These are phyloP conservation scores for Penicillium alfredii DNA, from an alignment of 495 filamentous ascomycete species.

Conservation along the genomic window DNA sequence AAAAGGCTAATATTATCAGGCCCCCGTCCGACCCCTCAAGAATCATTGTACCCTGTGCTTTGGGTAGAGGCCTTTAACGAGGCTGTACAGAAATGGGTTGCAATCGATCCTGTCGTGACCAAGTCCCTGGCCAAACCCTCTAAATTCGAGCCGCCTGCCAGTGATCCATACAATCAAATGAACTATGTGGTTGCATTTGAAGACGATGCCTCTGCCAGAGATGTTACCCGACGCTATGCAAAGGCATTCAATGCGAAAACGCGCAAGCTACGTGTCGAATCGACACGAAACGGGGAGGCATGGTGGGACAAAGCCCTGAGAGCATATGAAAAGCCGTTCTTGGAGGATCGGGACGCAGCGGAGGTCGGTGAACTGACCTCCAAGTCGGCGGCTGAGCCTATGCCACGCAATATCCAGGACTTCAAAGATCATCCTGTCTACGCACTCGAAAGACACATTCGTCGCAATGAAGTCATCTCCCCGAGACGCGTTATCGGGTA, in stretches of 20 bases:
- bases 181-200: constrained; percentile 85
- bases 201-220: constrained; percentile 62
- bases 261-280: constrained; percentile 66
- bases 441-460: constrained; percentile 83
- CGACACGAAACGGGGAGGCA: constrained; percentile 52
- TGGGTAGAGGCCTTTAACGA: constrained; percentile 91
- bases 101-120: constrained; percentile 81
- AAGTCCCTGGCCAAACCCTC: constrained; percentile 64
- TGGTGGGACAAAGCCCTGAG: constrained; percentile 68
- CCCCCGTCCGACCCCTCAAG: constrained; percentile 17
- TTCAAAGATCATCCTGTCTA: constrained; percentile 92
- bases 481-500: constrained; percentile 70
- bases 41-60: constrained; percentile 72
- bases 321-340: constrained; percentile 50
- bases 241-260: constrained; percentile 88
- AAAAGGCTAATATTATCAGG: constrained; percentile 11
- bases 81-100: constrained; percentile 82
- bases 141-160: constrained; percentile 74
- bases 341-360: constrained; percentile 67
- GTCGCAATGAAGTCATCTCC: constrained; percentile 70
- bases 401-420: constrained; percentile 84
- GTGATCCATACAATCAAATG: constrained; percentile 65
- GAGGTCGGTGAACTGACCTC: constrained; percentile 70
- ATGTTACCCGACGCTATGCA: constrained; percentile 75
- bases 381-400: constrained; percentile 68